These are phyloP conservation scores for Diaporthe eres DNA, from an alignment of 2,329 filamentous ascomycete genomes.

Conservation along the genomic window DNA sequence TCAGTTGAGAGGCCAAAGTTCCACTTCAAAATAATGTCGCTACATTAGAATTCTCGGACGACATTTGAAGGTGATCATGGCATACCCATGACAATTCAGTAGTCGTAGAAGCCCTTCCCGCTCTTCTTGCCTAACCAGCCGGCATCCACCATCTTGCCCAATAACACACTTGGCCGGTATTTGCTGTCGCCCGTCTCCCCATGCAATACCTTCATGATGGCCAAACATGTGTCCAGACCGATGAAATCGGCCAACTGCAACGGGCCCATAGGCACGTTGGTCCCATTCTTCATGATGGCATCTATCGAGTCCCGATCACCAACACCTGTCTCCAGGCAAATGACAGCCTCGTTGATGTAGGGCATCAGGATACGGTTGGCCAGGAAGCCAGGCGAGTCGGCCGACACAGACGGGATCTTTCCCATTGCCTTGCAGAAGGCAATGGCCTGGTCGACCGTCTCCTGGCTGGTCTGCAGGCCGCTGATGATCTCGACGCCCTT, in stretches of 20 bases:
- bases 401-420: constrained; percentile 89
- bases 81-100: constrained; percentile 60
- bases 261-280: constrained; percentile 98
- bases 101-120: constrained; percentile 96
- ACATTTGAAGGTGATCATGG: background rate
- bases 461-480: constrained; percentile 88
- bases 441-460: constrained; percentile 85
- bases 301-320: constrained; percentile 94
- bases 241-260: constrained; percentile 96
- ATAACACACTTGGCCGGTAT: constrained; percentile 88
- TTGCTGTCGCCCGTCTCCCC: constrained; percentile 95
- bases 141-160: constrained; percentile 97
- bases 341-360: constrained; percentile 98
- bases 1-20: no score
- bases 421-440: constrained; percentile 93
- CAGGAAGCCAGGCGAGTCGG: constrained; percentile 93
- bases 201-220: constrained; percentile 97
- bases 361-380: constrained; percentile 99
- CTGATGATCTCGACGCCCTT: constrained; percentile 98
- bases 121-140: constrained; percentile 98
- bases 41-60: background rate
- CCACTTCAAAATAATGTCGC: background rate
- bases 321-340: constrained; percentile 94
- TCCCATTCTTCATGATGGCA: constrained; percentile 99
- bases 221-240: constrained; percentile 93